These are phyloP conservation scores for Gnomoniopsis sp. DNA, from an alignment of 2,329 filamentous ascomycete species.

Conservation along the genomic window DNA sequence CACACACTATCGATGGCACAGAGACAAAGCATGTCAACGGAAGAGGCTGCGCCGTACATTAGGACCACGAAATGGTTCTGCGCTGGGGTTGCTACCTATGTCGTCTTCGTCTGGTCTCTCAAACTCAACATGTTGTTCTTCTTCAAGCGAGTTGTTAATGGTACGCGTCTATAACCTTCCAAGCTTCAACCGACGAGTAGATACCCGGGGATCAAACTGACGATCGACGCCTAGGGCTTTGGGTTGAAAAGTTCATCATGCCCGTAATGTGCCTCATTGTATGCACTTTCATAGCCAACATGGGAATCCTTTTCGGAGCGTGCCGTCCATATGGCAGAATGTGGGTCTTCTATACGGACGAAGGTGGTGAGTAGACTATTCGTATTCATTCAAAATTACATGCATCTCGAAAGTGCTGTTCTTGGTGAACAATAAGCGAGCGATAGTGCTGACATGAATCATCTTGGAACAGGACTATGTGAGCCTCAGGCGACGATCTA, in stretches of 20 bases:
- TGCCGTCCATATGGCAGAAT: conserved; percentile 32
- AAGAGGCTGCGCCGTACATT: conserved; percentile 25
- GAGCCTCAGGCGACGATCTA: conserved; percentile 29
- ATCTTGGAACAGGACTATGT: conserved; percentile 21
- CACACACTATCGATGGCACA: conserved; percentile 29
- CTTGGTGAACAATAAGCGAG: background rate
- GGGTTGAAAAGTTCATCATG: conserved; percentile 33
- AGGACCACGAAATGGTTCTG: conserved; percentile 35
- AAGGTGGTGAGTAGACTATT: conserved; percentile 29
- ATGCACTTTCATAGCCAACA: conserved; percentile 24
- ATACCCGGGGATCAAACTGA: background rate
- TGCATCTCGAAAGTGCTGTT: background rate
- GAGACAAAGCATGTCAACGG: conserved; percentile 27
- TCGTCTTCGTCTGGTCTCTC: conserved; percentile 34
- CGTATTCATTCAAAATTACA: no score
- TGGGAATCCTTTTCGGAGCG: conserved; percentile 25
- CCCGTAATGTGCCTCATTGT: conserved; percentile 31
- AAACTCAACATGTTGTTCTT: conserved; percentile 40
- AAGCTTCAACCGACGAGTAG: no score
- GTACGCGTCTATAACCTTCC: background rate
- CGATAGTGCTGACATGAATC: background rate
- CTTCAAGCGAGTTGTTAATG: conserved; percentile 33
- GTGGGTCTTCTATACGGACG: conserved; percentile 35
- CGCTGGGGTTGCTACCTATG: conserved; percentile 31
- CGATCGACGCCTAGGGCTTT: conserved; percentile 20